Evolutionary conservation across 306 rosid genomes (phyloP).

Genomic region (Cicer yamashitae): DNA sequence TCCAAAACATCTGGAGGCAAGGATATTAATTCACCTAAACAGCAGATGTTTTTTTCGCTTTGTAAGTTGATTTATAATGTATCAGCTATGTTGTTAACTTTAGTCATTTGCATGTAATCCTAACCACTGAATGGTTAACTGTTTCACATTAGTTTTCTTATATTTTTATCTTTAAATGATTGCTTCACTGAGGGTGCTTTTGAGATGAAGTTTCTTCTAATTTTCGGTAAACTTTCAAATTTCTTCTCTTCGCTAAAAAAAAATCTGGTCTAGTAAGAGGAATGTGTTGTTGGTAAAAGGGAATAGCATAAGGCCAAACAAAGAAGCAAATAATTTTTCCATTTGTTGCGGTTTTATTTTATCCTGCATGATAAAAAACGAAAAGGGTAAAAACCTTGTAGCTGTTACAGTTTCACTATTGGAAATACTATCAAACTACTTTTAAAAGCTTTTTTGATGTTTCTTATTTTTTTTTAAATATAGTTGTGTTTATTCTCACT

Average conservation of each 20-base stretch:
- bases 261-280: not conserved
- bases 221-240: slow-evolving; percentile 8
- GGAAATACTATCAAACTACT: too few relatives aligned
- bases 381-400: too few relatives aligned
- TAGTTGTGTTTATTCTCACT: too few relatives aligned
- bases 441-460: too few relatives aligned
- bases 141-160: slow-evolving; percentile 4
- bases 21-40: slow-evolving; percentile 68
- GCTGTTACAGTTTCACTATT: too few relatives aligned
- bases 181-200: slow-evolving; percentile 11
- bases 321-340: too few relatives aligned
- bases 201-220: slow-evolving; percentile 30
- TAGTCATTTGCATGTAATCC: slow-evolving; percentile 12
- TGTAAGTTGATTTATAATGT: slow-evolving; percentile 60
- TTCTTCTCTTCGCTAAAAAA: slow-evolving; percentile 5
- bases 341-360: too few relatives aligned
- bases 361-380: too few relatives aligned
- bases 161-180: slow-evolving; percentile 18
- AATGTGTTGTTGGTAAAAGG: too few relatives aligned
- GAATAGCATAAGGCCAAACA: too few relatives aligned
- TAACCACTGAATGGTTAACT: slow-evolving; percentile 5
- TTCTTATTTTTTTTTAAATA: too few relatives aligned
- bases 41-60: slow-evolving; percentile 70
- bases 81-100: slow-evolving; percentile 32
- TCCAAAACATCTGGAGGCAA: slow-evolving; percentile 72